phyloP scores from a whole-genome alignment of 1,284 basidiomycete species.

The Moniliophthora roreri region DNA sequence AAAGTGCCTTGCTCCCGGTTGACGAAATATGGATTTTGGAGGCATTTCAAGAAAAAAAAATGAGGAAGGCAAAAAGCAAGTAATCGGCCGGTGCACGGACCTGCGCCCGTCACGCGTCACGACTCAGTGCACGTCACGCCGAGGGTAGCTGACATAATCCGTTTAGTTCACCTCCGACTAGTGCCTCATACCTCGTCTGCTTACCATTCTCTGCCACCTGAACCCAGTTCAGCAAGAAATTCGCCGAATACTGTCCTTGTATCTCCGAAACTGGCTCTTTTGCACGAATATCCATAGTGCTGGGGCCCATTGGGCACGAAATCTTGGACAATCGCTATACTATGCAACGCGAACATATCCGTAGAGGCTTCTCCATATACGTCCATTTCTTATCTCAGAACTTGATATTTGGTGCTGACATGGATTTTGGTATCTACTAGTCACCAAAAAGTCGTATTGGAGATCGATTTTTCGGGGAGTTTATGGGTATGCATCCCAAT shows the following conservation, averaged over 20 bases:
- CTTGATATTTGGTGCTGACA: slow-evolving; percentile 42
- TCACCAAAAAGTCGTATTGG: slow-evolving; percentile 90
- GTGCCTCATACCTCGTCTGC: neutral
- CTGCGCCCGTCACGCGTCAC: no score
- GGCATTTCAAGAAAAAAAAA: slow-evolving; percentile 48
- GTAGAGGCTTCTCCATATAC: slow-evolving; percentile 85
- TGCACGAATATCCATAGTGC: slow-evolving; percentile 4
- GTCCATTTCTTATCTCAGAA: slow-evolving; percentile 40
- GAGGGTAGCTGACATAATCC: neutral
- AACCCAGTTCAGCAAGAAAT: neutral
- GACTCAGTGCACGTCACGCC: no score
- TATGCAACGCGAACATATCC: slow-evolving; percentile 73
- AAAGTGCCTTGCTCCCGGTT: slow-evolving; percentile 88
- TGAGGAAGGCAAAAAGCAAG: slow-evolving; percentile 4
- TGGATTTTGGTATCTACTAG: slow-evolving; percentile 65
- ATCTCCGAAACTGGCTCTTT: slow-evolving; percentile 14
- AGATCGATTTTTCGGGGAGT: slow-evolving; percentile 82
- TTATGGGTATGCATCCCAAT: slow-evolving; percentile 59
- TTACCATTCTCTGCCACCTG: neutral
- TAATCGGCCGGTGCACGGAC: no score
- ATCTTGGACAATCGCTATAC: slow-evolving; percentile 45
- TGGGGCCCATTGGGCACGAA: slow-evolving; percentile 9
- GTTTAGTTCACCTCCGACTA: slow-evolving; percentile 1
- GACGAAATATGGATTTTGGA: slow-evolving; percentile 82
- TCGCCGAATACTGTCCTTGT: neutral